These are phyloP conservation scores for Paxillus ammoniavirescens DNA, from an alignment of 768 basidiomycete genomes.

Conservation along the genomic window DNA sequence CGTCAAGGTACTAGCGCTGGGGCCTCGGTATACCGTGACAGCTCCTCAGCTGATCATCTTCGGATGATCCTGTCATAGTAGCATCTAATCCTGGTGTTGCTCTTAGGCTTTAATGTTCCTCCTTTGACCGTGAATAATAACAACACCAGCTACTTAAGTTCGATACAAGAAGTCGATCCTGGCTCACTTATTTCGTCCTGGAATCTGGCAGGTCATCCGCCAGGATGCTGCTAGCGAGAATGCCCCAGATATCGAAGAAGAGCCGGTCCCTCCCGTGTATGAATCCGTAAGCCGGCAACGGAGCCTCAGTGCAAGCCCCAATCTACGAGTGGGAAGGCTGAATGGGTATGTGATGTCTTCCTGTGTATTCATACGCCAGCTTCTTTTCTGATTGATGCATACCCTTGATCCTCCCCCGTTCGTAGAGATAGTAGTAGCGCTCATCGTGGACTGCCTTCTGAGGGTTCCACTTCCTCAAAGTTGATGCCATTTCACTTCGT, in stretches of 20 bases:
- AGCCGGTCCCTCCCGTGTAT: constrained; percentile 23
- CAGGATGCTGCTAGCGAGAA: constrained; percentile 11
- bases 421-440: constrained; percentile 5
- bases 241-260: not conserved
- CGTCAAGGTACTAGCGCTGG: no score
- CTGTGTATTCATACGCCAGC: constrained; percentile 1
- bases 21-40: no score
- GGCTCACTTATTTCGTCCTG: constrained; percentile 15
- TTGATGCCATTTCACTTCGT: constrained; percentile 10
- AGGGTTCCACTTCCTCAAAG: constrained; percentile 2
- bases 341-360: constrained; percentile 2
- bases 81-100: not conserved
- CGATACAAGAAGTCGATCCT: not conserved
- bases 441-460: constrained; percentile 9
- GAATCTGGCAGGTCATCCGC: constrained; percentile 23
- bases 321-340: not conserved
- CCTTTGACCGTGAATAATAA: not conserved
- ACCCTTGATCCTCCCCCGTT: not conserved
- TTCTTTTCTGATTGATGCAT: constrained; percentile 11
- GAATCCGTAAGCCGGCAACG: constrained; percentile 6
- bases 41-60: no score
- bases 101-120: not conserved
- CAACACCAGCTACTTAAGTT: not conserved
- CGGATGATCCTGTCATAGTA: not conserved
- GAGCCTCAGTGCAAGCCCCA: not conserved